A percentile compares a stretch with the other conserved stretches of the same genome.
phyloP scores from a whole-genome alignment of 2,329 filamentous ascomycete species.

The Rutstroemia sydowiana region DNA sequence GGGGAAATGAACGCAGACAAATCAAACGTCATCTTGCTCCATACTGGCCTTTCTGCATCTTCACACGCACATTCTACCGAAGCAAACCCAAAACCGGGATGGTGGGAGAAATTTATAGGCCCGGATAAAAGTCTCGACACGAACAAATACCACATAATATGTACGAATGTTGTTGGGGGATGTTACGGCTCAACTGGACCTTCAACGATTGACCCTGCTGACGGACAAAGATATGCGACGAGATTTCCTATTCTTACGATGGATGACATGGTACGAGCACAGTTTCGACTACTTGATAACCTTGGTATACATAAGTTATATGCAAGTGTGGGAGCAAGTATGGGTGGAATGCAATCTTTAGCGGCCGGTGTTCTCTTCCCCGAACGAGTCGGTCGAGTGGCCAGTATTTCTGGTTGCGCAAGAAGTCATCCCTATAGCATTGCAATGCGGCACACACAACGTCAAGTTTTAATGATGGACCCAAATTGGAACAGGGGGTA shows the following conservation, averaged over 20 bases:
- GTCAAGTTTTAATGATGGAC: conserved; percentile 98
- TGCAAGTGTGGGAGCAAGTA: conserved; percentile 89
- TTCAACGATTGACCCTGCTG: conserved; percentile 74
- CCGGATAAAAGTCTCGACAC: conserved; percentile 81
- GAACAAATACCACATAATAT: conserved; percentile 85
- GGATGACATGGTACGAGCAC: conserved; percentile 94
- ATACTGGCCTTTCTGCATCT: conserved; percentile 93
- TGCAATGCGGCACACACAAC: conserved; percentile 95
- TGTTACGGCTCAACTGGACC: conserved; percentile 96
- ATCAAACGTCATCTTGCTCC: conserved; percentile 83
- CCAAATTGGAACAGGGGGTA: conserved; percentile 94
- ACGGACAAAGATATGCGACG: conserved; percentile 84
- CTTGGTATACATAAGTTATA: conserved; percentile 73
- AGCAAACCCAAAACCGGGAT: conserved; percentile 78
- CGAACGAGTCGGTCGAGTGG: conserved; percentile 71
- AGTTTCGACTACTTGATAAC: conserved; percentile 79
- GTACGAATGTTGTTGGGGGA: conserved; percentile 92
- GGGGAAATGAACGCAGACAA: conserved; percentile 70
- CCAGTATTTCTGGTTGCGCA: conserved; percentile 88
- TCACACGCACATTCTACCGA: conserved; percentile 94
- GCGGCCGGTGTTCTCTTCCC: conserved; percentile 81
- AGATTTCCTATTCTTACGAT: conserved; percentile 93
- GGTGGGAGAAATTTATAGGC: conserved; percentile 99
- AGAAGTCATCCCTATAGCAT: conserved; percentile 96
- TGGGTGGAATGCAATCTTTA: conserved; percentile 97